Base-by-base conservation (phyloP, 305 asterid genomes). In the Nicotiana rustica region DNA sequence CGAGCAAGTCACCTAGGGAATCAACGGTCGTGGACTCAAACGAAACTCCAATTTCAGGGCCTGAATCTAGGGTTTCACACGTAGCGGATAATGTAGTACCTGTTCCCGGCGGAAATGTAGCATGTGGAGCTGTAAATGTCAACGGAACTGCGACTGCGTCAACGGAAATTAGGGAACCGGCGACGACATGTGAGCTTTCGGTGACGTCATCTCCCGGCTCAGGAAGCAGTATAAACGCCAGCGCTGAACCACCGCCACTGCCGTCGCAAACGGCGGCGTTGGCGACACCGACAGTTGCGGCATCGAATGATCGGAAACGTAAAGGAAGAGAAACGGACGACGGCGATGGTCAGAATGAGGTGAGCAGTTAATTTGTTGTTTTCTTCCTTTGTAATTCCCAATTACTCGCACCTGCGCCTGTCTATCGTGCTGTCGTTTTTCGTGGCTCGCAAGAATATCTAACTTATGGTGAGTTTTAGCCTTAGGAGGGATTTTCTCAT, bases 331-430 rank as follows among this genome's bases (percentile, higher is more conserved):
- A 90, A 80, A 52, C 81, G 81, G 93, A 91, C 41, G 93, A 92
- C 47, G 78, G 70, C 17, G 96, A 91, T n/a, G 84, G 89, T 80
- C 92, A 85, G 84, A 89, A 92, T 85, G 93, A 90, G 93, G 98
- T 93, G 70, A 89, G 88, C 73, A 18, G n/a, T 77, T 18, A 1
- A 6, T 21, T 61, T 10, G 7, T 33, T 15, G 1, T 19, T 44
- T 56, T 65, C 44, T 33, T 44, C 14, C 6, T 31, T 55, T 55
- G 80, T 55, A 76, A 55, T 76, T 76, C 66, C 80, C 80, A 76
- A 55, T 55, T 31, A 76, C 47, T 55, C 6, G 65, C 56, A 38
- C 55, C 21, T 68, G 52, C 49, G 10, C 55, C 15, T 68, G 52
- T 66, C 66, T 66, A 17, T 62, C 78, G 70, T n/a, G 29, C 75